Evolutionary conservation across 768 basidiomycete species (phyloP).

Genomic region (Boletellus emodensis): DNA sequence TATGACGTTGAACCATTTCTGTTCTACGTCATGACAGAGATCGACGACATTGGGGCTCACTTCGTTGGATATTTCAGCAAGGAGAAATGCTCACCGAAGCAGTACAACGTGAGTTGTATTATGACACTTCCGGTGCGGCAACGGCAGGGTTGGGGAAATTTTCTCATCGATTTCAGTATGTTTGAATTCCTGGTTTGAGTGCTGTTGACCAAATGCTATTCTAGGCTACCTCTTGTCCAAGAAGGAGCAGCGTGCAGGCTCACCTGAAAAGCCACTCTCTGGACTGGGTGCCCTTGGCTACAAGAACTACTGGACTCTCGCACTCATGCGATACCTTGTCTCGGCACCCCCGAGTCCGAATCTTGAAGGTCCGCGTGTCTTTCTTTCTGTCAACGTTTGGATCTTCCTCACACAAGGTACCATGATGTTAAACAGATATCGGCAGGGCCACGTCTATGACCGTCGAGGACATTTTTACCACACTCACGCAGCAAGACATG

Average conservation of each 20-base stretch:
- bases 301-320: conserved; percentile 88
- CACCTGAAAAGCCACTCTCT: conserved; percentile 95
- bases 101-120: conserved; percentile 98
- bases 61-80: conserved; percentile 99
- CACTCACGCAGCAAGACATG: conserved; percentile 70
- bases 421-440: conserved; percentile 56
- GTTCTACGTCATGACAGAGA: conserved; percentile 96
- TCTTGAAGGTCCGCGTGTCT: conserved; percentile 62
- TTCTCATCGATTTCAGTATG: conserved; percentile 95
- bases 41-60: conserved; percentile 82
- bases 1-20: conserved; percentile 99
- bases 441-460: conserved; percentile 86
- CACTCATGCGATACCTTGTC: conserved; percentile 75
- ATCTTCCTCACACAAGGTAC: conserved; percentile 17
- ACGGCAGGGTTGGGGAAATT: conserved; percentile 93
- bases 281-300: conserved; percentile 92
- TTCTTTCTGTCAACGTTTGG: conserved; percentile 11
- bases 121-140: conserved; percentile 97
- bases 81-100: conserved; percentile 94
- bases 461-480: conserved; percentile 77
- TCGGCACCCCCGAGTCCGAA: conserved; percentile 56
- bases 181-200: conserved; percentile 8
- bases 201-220: not conserved
- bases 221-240: conserved; percentile 93
- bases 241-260: conserved; percentile 86